Evolutionary conservation across 2,329 filamentous ascomycete genomes (phyloP), one percentile per base, ranked within the genome.

Genomic region (Neofusicoccum sp.): DNA sequence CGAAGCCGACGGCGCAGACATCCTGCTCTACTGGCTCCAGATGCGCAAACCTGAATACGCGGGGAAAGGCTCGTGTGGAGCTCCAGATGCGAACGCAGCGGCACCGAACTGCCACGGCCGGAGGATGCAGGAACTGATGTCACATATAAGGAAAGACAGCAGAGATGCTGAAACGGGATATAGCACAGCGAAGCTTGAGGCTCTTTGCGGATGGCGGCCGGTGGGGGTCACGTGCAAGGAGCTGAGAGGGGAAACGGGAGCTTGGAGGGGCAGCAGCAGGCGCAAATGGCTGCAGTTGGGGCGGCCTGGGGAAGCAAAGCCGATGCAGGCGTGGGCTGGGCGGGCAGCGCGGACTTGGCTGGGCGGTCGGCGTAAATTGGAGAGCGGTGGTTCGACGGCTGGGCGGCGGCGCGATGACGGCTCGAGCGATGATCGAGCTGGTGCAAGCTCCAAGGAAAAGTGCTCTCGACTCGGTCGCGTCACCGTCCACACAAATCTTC

Each of bases 111-210:
- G 8, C 2, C 36, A 14, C 51, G 43, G 16, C 11, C 6, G 6
- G 6, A 8, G n/a, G 24, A 14, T 12, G n/a, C 14, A 9, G 28
- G 16, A 12, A 4, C 7, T 28, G 49, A 9, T 6, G 63, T 68
- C 11, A 63, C 65, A 7, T 69, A 64, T 48, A 62, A 62, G 63
- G 61, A 40, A 34, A 14, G n/a, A 12, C 41, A 44, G 16, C 28
- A 20, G 11, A 20, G 4, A 33, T 14, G 33, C 43, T 38, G 8
- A 28, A 30, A 33, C 6, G 28, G 9, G 43, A 36, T 43, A 43
- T 58, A 20, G 26, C 43, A 38, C 47, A 69, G 68, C 68, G 14
- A 67, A 65, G 3, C 54, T 68, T 7, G 68, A 67, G 36, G 67
- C 69, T 20, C 60, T 65, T 66, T 47, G 41, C 60, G 3, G 31